These are phyloP conservation scores for Floccularia luteovirens DNA, from an alignment of 768 basidiomycete genomes.

Conservation along the genomic window DNA sequence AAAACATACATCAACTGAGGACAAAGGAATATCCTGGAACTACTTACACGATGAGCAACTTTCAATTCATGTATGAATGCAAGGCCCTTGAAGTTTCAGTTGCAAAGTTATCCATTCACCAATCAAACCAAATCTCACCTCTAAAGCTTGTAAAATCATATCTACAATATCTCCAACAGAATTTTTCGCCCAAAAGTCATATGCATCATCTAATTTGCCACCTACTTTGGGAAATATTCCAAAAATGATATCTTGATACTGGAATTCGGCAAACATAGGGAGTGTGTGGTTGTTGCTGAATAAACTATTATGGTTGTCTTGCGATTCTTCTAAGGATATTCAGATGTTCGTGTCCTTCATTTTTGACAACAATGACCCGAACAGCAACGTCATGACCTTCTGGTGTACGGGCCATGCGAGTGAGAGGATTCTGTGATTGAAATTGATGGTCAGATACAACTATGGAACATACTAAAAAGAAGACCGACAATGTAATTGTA, in stretches of 20 bases:
- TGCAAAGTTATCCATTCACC: neutral
- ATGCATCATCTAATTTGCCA: slow-evolving; percentile 2
- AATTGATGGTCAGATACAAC: no score
- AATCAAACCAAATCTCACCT: slow-evolving; percentile 9
- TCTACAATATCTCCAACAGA: slow-evolving; percentile 20
- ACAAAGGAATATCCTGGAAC: neutral
- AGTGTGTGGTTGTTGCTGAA: slow-evolving; percentile 16
- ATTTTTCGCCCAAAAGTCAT: slow-evolving; percentile 17
- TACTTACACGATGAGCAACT: slow-evolving; percentile 16
- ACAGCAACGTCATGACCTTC: slow-evolving; percentile 12
- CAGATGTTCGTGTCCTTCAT: slow-evolving; percentile 15
- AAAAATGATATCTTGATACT: slow-evolving; percentile 18
- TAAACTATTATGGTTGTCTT: slow-evolving; percentile 7
- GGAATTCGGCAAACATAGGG: slow-evolving; percentile 16
- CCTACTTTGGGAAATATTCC: slow-evolving; percentile 18
- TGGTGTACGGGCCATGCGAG: slow-evolving; percentile 8
- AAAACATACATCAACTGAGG: neutral
- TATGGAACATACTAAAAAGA: no score
- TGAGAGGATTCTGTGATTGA: no score
- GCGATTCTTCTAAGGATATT: slow-evolving; percentile 14
- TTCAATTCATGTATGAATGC: slow-evolving; percentile 16
- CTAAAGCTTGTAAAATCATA: slow-evolving; percentile 20
- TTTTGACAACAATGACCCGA: slow-evolving; percentile 7
- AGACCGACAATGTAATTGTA: no score
- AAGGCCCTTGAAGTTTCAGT: slow-evolving; percentile 8